Evolutionary conservation across 2,329 filamentous ascomycete genomes (phyloP).

Genomic region (Cladosporium sp.): DNA sequence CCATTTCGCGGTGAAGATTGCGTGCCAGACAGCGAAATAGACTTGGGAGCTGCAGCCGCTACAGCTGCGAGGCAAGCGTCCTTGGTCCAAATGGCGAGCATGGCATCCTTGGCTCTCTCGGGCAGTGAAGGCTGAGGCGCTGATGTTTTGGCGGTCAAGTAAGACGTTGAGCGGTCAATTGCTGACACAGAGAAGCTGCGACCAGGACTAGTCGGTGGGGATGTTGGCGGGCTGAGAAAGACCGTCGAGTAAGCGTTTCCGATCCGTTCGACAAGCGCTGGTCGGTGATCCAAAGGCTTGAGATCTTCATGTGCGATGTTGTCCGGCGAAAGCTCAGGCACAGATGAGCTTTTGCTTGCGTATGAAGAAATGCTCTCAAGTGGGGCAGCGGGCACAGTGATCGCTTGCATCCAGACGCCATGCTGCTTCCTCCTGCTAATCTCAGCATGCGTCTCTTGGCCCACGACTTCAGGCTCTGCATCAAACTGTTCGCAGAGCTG

Average conservation of each 20-base stretch:
- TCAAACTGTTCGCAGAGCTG: conserved; percentile 69
- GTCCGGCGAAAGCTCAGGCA: conserved; percentile 5
- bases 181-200: conserved; percentile 59
- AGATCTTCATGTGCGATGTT: conserved; percentile 56
- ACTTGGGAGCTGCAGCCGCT: conserved; percentile 54
- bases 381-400: conserved; percentile 35
- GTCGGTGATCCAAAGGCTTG: conserved; percentile 68
- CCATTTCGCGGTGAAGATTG: conserved; percentile 44
- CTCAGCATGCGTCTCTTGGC: conserved; percentile 67
- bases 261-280: conserved; percentile 67
- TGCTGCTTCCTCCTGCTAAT: conserved; percentile 67
- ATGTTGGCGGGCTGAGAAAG: conserved; percentile 58
- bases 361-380: conserved; percentile 5
- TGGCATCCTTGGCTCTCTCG: conserved; percentile 14
- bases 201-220: conserved; percentile 63
- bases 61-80: conserved; percentile 64
- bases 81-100: conserved; percentile 73
- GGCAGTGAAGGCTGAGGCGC: conserved; percentile 9
- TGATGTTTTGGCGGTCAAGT: conserved; percentile 17
- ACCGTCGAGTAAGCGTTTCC: conserved; percentile 62
- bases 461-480: conserved; percentile 63
- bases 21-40: conserved; percentile 70
- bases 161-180: conserved; percentile 39
- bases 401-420: conserved; percentile 70
- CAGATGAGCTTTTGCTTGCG: neutral